Evolutionary conservation across 1,284 basidiomycete species (phyloP).

Genomic region (Cryptococcus sp.): DNA sequence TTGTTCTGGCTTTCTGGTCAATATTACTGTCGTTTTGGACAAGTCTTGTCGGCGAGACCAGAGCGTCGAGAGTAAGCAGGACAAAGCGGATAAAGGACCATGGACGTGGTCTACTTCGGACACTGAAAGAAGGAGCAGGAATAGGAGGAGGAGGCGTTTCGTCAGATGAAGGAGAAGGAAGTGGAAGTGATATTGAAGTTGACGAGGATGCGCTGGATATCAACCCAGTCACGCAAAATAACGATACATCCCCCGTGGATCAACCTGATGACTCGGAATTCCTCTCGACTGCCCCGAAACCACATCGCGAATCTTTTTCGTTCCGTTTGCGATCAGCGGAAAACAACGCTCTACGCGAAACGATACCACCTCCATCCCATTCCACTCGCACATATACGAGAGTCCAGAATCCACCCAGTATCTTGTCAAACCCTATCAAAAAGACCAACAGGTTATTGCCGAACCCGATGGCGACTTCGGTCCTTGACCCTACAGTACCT

Average conservation of each 20-base stretch:
- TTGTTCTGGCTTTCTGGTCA: slow-evolving; percentile 40
- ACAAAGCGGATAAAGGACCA: slow-evolving; percentile 10
- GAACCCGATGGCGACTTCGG: slow-evolving; percentile 37
- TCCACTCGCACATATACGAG: slow-evolving; percentile 2
- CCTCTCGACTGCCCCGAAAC: background rate
- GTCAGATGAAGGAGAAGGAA: slow-evolving; percentile 15
- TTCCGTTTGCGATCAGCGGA: slow-evolving; percentile 33
- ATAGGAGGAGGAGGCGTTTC: slow-evolving; percentile 6
- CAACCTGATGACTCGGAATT: slow-evolving; percentile 5
- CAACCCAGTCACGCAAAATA: slow-evolving; percentile 14
- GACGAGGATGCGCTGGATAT: slow-evolving; percentile 5
- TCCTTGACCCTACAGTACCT: slow-evolving; percentile 46
- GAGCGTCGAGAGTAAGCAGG: slow-evolving; percentile 26
- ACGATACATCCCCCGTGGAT: slow-evolving; percentile 11
- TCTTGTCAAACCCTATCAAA: slow-evolving; percentile 24
- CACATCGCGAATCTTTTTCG: slow-evolving; percentile 18
- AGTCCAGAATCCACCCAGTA: slow-evolving; percentile 11
- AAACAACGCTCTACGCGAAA: background rate
- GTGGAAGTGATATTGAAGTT: slow-evolving; percentile 9
- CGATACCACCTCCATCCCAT: slow-evolving; percentile 2
- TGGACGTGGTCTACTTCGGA: background rate
- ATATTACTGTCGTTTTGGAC: slow-evolving; percentile 41
- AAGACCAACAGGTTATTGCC: slow-evolving; percentile 29
- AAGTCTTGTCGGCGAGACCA: slow-evolving; percentile 41
- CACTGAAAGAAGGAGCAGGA: slow-evolving; percentile 10